Base-by-base conservation (phyloP, 176 grass and related monocot species). In the Neostapfia colusana region DNA sequence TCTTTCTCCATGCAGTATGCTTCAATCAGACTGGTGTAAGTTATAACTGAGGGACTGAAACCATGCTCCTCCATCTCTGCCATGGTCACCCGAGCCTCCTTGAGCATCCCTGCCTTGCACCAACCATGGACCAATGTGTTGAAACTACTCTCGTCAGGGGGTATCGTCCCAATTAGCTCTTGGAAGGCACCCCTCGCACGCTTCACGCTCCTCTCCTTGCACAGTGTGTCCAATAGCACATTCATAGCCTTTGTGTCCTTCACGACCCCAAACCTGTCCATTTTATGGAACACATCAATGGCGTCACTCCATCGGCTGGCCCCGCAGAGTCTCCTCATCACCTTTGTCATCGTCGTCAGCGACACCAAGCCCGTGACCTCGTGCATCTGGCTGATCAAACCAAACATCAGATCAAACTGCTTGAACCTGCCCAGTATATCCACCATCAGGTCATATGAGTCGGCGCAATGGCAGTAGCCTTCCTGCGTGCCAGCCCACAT, bases 201-300 rank as follows among this genome's bases (percentile, higher is more conserved):
- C 72, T 85, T 90, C 42, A 92, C 89, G 24, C 93, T 96, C 73
- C 87, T 96, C 85, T 96, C 93, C 77, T 92, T 92, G 84, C 89
- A 96, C 45, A 96, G 79, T 8, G 87, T 82, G 56, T 92, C 89
- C 70, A 92, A 69, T 44, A 96, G 85, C 44, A 69, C 82, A 69
- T 96, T 96, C 84, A 96, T 92, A 46, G 89, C 87, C 59, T 70
- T 55, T 43, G 89, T 90, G 75, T 96, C 87, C 71, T 89, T 96
- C 5, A 50, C 76, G 26, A 97, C 84, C 50, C 89, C 89, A 72
- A 97, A 90, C 10, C 4, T 65, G 17, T 90, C 87, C 49, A 97
- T 88, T 59, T 56, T 81, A 13, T 70, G 65, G 63, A 92, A 92
- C 26, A 67, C 68, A 9, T 65, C 88, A 55, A 92, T 89, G 60